Conservation (phyloP, 1,284 basidiomycete genomes). For the Cryptococcus sp. region DNA sequence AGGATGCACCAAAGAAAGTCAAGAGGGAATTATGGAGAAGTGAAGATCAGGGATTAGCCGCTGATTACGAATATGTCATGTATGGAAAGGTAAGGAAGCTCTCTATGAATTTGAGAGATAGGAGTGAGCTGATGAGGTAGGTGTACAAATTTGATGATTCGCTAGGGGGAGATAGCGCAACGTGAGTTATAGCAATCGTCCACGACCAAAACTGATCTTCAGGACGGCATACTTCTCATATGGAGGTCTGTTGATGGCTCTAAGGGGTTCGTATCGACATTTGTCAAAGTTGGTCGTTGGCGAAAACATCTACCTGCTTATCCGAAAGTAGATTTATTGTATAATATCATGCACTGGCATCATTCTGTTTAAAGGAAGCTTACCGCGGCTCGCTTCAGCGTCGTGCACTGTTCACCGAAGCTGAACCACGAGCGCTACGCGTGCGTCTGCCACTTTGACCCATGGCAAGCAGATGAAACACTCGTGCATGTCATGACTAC, state of each 20-base stretch:
- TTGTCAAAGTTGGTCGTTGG: conserved; percentile 88
- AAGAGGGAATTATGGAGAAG: conserved; percentile 79
- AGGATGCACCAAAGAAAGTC: conserved; percentile 61
- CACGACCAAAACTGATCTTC: conserved; percentile 5
- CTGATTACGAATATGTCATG: conserved; percentile 99
- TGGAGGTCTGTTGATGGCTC: conserved; percentile 91
- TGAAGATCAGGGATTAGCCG: conserved; percentile 78
- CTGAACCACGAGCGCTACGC: too few relatives aligned
- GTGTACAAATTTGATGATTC: conserved; percentile 93
- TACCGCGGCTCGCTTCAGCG: too few relatives aligned
- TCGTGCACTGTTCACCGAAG: too few relatives aligned
- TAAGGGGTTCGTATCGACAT: conserved; percentile 89
- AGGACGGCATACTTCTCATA: conserved; percentile 95
- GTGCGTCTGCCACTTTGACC: too few relatives aligned
- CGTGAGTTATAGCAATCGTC: conserved; percentile 24
- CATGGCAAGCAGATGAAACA: too few relatives aligned
- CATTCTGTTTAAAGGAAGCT: too few relatives aligned
- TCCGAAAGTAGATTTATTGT: conserved; percentile 62
- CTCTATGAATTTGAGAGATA: background rate
- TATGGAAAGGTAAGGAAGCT: conserved; percentile 76
- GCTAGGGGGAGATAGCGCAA: conserved; percentile 56
- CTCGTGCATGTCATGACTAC: background rate
- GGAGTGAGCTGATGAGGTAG: conserved; percentile 49
- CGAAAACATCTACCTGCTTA: conserved; percentile 83
- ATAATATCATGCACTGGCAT: background rate